These are phyloP conservation scores for Cladosporium sp. DNA, from an alignment of 2,329 filamentous ascomycete genomes.

Conservation along the genomic window DNA sequence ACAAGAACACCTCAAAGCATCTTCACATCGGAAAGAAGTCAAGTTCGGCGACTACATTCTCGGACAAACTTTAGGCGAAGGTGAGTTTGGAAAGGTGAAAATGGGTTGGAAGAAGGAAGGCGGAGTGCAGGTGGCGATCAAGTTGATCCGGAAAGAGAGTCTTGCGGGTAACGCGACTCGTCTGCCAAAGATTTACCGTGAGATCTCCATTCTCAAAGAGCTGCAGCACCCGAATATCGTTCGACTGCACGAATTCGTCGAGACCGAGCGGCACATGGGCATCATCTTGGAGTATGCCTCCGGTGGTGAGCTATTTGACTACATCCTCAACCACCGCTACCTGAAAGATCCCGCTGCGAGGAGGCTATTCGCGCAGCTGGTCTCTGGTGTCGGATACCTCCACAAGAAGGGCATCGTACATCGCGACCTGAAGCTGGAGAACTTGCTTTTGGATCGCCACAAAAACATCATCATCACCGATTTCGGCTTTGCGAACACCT, in stretches of 20 bases:
- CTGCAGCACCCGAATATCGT: conserved; percentile 97
- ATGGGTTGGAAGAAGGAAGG: conserved; percentile 97
- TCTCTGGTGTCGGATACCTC: conserved; percentile 94
- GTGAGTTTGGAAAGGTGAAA: conserved; percentile 98
- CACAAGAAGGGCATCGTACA: conserved; percentile 99
- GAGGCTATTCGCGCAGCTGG: conserved; percentile 87
- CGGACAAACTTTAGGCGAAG: conserved; percentile 93
- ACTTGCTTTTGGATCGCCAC: conserved; percentile 89
- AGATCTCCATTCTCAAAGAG: conserved; percentile 84
- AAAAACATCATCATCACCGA: conserved; percentile 99
- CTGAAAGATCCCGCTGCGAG: conserved; percentile 90
- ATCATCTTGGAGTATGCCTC: conserved; percentile 99
- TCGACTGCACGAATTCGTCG: conserved; percentile 94
- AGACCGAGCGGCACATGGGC: conserved; percentile 94
- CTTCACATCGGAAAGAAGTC: conserved; percentile 62
- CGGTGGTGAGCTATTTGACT: conserved; percentile 95
- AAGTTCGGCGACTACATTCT: conserved; percentile 96
- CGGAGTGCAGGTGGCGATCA: conserved; percentile 90
- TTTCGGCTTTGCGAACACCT: conserved; percentile 98
- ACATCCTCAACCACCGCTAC: conserved; percentile 95
- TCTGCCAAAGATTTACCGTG: conserved; percentile 93
- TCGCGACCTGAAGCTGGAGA: conserved; percentile 93
- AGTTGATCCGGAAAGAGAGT: conserved; percentile 89
- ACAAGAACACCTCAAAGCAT: conserved; percentile 55
- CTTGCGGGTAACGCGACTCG: conserved; percentile 84